phyloP scores from a whole-genome alignment of 192 early-diverging fungal species.

The Podila horticola region DNA sequence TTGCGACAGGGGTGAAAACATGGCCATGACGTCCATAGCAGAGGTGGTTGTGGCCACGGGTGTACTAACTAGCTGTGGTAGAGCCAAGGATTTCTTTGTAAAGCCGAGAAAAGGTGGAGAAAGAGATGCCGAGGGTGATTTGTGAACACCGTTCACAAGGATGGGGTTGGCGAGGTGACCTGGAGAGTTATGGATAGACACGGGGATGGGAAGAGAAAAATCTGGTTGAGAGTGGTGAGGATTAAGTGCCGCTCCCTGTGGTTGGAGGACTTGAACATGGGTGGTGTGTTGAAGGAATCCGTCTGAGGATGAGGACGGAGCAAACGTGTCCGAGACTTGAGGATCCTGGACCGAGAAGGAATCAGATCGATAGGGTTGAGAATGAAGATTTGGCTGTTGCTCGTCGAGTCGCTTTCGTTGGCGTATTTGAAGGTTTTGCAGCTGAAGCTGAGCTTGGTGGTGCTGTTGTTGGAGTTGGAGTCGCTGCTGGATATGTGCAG shows the following conservation, averaged over 20 bases:
- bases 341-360: background rate
- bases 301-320: background rate
- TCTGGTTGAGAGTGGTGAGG: background rate
- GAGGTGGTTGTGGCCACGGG: constrained; percentile 21
- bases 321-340: background rate
- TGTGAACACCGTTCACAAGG: background rate
- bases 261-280: background rate
- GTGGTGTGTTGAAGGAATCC: background rate
- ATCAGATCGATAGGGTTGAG: constrained; percentile 3
- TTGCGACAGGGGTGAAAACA: constrained; percentile 24
- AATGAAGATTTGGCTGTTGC: constrained; percentile 1
- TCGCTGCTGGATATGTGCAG: constrained; percentile 11
- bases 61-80: constrained; percentile 15
- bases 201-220: background rate
- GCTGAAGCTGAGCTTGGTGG: constrained; percentile 16
- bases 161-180: background rate
- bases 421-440: constrained; percentile 24
- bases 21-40: constrained; percentile 45
- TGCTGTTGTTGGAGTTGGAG: constrained; percentile 23
- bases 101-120: background rate
- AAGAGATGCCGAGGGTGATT: background rate
- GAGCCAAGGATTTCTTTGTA: constrained; percentile 7
- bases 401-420: constrained; percentile 19
- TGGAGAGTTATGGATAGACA: background rate
- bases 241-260: background rate